phyloP scores from a whole-genome alignment of 1,284 basidiomycete species.

The Malassezia caprae region DNA sequence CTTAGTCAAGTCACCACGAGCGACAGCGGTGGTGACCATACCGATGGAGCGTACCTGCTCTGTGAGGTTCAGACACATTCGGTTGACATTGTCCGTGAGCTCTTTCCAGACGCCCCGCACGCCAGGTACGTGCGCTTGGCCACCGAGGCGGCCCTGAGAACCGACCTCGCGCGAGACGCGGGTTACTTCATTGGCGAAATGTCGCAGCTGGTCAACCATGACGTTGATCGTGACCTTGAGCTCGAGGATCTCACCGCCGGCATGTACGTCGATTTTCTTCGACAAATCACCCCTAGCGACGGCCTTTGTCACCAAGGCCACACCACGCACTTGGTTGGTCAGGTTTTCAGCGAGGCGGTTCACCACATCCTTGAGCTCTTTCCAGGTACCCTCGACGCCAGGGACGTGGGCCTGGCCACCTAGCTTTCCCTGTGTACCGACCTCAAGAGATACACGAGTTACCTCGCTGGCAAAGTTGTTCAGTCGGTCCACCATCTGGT shows the following conservation, averaged over 20 bases:
- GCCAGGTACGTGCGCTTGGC: constrained; percentile 47
- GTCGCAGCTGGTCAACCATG: constrained; percentile 82
- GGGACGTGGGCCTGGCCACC: constrained; percentile 48
- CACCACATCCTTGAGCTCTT: constrained; percentile 48
- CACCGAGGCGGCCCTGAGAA: constrained; percentile 41
- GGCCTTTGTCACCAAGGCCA: constrained; percentile 92
- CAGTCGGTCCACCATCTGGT: constrained; percentile 78
- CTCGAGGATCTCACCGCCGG: constrained; percentile 89
- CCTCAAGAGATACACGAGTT: constrained; percentile 82
- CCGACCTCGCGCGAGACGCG: constrained; percentile 61
- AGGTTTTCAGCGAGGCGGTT: constrained; percentile 52
- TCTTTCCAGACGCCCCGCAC: constrained; percentile 49
- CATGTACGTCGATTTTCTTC: constrained; percentile 93
- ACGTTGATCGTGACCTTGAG: constrained; percentile 96
- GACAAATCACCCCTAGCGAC: constrained; percentile 89
- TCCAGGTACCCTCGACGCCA: constrained; percentile 48
- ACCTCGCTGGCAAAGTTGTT: constrained; percentile 88
- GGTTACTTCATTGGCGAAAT: constrained; percentile 86
- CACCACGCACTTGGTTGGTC: constrained; percentile 85
- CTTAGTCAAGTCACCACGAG: constrained; percentile 53
- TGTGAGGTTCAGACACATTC: constrained; percentile 84
- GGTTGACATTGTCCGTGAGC: constrained; percentile 62
- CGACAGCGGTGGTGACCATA: constrained; percentile 82
- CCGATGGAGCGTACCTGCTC: constrained; percentile 87
- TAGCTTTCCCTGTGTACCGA: constrained; percentile 50